Percentiles rank a stretch among this genome's conserved stretches.
phyloP scores from a whole-genome alignment of 305 asterid genomes.

The Caryopteris hybrid region DNA sequence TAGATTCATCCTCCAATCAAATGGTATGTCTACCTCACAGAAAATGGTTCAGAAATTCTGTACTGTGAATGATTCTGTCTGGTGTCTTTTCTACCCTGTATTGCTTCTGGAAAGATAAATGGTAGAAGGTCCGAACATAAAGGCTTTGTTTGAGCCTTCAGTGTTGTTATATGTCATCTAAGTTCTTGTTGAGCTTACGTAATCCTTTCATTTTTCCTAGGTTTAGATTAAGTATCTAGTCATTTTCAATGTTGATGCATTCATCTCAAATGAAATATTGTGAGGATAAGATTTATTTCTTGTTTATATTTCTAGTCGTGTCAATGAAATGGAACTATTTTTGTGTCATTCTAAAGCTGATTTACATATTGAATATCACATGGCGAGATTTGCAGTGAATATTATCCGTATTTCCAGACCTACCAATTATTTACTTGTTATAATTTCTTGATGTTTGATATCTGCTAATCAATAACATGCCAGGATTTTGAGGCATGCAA shows the following conservation, averaged over 20 bases:
- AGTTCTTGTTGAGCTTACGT: neutral
- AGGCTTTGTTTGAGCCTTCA: neutral
- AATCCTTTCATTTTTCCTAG: neutral
- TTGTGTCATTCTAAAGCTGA: neutral
- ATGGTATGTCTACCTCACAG: conserved; percentile 36
- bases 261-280: neutral
- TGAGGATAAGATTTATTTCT: neutral
- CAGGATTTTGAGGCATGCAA: conserved; percentile 94
- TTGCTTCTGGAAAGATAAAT: neutral
- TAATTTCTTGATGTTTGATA: conserved; percentile 16
- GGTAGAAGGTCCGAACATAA: neutral
- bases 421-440: neutral
- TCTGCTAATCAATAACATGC: conserved; percentile 10
- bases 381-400: neutral
- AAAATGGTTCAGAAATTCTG: conserved; percentile 3
- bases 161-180: neutral
- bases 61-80: neutral
- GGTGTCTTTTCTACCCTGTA: neutral
- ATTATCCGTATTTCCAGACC: neutral
- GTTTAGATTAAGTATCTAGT: neutral
- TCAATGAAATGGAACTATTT: neutral
- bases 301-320: neutral
- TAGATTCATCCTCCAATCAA: conserved; percentile 90
- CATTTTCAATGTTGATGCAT: neutral
- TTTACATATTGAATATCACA: conserved; percentile 2